A percentile compares a stretch with the other conserved stretches of the same genome.
phyloP scores from a whole-genome alignment of 2,329 filamentous ascomycete species.

The Hymenoscyphus fructigenus region DNA sequence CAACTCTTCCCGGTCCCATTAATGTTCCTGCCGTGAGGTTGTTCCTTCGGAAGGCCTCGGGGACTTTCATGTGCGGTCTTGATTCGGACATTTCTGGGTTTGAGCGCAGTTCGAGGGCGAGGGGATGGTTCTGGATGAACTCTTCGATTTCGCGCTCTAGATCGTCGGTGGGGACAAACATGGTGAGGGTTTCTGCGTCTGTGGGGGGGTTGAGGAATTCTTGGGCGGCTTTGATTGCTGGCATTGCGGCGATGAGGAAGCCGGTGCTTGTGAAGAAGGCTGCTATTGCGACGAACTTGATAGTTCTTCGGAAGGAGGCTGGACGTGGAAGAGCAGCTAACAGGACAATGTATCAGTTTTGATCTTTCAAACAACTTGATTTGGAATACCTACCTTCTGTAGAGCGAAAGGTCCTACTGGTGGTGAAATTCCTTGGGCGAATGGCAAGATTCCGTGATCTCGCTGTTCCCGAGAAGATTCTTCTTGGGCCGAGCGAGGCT shows the following conservation, averaged over 20 bases:
- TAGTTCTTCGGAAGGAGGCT: conserved; percentile 44
- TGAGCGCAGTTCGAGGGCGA: conserved; percentile 67
- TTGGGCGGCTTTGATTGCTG: conserved; percentile 47
- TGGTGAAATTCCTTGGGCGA: conserved; percentile 17
- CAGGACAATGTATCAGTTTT: neutral
- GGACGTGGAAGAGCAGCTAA: conserved; percentile 23
- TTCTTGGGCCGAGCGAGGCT: conserved; percentile 2
- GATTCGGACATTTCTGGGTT: conserved; percentile 70
- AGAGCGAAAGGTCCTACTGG: conserved; percentile 5
- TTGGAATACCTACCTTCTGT: conserved; percentile 9
- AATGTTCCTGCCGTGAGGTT: conserved; percentile 83
- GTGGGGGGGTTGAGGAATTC: conserved; percentile 55
- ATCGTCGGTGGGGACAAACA: conserved; percentile 61
- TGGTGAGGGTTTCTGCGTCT: conserved; percentile 70
- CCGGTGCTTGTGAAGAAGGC: conserved; percentile 50
- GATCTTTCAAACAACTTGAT: neutral
- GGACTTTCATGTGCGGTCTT: conserved; percentile 85
- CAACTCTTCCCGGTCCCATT: conserved; percentile 70
- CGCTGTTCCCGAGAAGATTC: conserved; percentile 11
- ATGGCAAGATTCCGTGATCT: conserved; percentile 9
- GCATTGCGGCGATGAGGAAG: conserved; percentile 56
- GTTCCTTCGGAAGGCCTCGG: conserved; percentile 63
- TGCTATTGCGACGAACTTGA: conserved; percentile 47
- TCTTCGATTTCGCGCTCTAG: conserved; percentile 61
- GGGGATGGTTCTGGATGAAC: conserved; percentile 71